These are phyloP conservation scores for Pestalotiopsis sp. DNA, from an alignment of 2,329 filamentous ascomycete species.

Conservation along the genomic window DNA sequence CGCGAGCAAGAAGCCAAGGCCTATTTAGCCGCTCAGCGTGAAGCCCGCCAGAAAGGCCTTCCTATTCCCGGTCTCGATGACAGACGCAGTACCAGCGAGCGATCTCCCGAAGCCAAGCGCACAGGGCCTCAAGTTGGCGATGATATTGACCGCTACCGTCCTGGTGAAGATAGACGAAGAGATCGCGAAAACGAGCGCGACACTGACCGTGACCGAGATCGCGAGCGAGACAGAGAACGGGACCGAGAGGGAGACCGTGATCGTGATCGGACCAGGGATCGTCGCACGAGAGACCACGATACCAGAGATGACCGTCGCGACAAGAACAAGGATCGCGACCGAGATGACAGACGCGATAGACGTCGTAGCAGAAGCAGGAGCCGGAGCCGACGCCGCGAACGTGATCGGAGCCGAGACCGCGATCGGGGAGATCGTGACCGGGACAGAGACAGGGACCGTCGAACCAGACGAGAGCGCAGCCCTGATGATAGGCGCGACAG, in stretches of 20 bases:
- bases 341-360: constrained; percentile 18
- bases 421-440: constrained; percentile 28
- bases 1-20: constrained; percentile 67
- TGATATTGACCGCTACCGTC: constrained; percentile 52
- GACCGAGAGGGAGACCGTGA: constrained; percentile 27
- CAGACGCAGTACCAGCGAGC: constrained; percentile 46
- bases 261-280: constrained; percentile 24
- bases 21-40: constrained; percentile 64
- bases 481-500: constrained; percentile 34
- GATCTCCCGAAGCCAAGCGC: constrained; percentile 45
- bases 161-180: constrained; percentile 34
- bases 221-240: constrained; percentile 25
- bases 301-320: constrained; percentile 13
- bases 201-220: constrained; percentile 20
- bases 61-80: constrained; percentile 62
- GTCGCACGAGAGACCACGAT: constrained; percentile 22
- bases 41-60: constrained; percentile 61
- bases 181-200: constrained; percentile 27
- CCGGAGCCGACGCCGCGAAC: constrained; percentile 33
- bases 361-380: constrained; percentile 31
- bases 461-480: constrained; percentile 23
- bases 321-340: constrained; percentile 19
- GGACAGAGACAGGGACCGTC: constrained; percentile 18
- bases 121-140: constrained; percentile 36
- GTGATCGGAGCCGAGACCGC: constrained; percentile 26